Evolutionary conservation across 495 filamentous ascomycete species (phyloP), one percentile per base, ranked within the genome.

Genomic region (Lophiotrema nucula): DNA sequence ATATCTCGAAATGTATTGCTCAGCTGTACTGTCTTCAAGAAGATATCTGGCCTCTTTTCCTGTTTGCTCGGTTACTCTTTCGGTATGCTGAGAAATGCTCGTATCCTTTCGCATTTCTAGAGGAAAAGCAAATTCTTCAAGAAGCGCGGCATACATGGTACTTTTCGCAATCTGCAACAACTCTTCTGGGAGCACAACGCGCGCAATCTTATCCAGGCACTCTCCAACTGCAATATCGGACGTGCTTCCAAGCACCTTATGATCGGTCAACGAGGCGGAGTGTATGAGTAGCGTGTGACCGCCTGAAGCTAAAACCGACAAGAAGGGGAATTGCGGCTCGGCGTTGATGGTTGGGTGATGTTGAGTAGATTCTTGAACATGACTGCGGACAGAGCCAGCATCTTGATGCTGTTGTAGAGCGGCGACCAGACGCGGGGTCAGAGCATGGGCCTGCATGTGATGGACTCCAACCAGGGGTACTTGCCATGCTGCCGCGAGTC

Each of bases 371-470:
- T 33, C 10, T 28, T 5, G 26, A 42, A 16, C 47, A n/a, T n/a
- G n/a, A n/a, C n/a, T n/a, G n/a, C n/a, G n/a, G n/a, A n/a, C n/a
- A n/a, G n/a, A n/a, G n/a, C n/a, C n/a, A n/a, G n/a, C n/a, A n/a
- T n/a, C n/a, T n/a, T n/a, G n/a, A n/a, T n/a, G n/a, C n/a, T 43
- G 45, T 23, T 70, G 61, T 28, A 95, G 70, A 2, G 87, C 87
- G 10, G 76, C 70, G 1, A 89, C 83, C n/a, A 98, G 82, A 2
- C 88, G 80, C 5, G 92, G 88, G 4, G 93, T 97, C 44, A 98
- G 70, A 2, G 92, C 83, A 70, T 98, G 93, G 13, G 92, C 93
- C 68, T 97, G 92, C 93, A 98, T 97, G 70, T 98, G 93, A 65
- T 98, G 85, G 0, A 97, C 89, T 0, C 82, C 93, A 2, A 97